phyloP scores from a whole-genome alignment of 306 rosid genomes.

The Heteromeles arbutifolia region DNA sequence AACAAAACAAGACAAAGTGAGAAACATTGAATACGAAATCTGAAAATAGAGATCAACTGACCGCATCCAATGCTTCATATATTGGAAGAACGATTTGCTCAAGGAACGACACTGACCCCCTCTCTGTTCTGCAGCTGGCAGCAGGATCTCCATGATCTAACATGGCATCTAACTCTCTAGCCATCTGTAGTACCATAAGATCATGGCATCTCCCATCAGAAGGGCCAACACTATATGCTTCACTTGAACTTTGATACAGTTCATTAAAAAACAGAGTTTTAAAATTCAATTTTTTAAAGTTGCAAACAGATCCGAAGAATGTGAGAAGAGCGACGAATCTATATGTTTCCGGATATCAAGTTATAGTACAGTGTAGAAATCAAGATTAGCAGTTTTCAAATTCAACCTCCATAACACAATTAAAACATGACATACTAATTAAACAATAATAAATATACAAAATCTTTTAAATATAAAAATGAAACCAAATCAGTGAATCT shows the following conservation, averaged over 20 bases:
- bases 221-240: not conserved
- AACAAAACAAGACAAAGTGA: not conserved
- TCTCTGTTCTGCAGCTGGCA: constrained; percentile 38
- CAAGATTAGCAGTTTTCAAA: not conserved
- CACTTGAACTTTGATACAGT: not conserved
- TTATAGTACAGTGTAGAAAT: not conserved
- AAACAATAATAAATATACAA: not conserved
- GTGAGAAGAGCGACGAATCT: not conserved
- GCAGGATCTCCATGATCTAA: constrained; percentile 78
- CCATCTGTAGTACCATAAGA: constrained; percentile 52
- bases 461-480: too few relatives aligned
- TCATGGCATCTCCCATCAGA: not conserved
- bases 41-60: constrained; percentile 36
- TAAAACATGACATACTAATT: not conserved
- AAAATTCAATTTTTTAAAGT: not conserved
- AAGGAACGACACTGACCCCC: constrained; percentile 59
- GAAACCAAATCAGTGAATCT: not conserved
- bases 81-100: constrained; percentile 60
- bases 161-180: constrained; percentile 76
- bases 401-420: not conserved
- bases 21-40: not conserved
- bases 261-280: not conserved
- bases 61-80: constrained; percentile 33
- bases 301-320: not conserved
- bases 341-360: not conserved